Conservation (phyloP, 352 stramenopile genomes). For the Globisporangium carolinianum region DNA sequence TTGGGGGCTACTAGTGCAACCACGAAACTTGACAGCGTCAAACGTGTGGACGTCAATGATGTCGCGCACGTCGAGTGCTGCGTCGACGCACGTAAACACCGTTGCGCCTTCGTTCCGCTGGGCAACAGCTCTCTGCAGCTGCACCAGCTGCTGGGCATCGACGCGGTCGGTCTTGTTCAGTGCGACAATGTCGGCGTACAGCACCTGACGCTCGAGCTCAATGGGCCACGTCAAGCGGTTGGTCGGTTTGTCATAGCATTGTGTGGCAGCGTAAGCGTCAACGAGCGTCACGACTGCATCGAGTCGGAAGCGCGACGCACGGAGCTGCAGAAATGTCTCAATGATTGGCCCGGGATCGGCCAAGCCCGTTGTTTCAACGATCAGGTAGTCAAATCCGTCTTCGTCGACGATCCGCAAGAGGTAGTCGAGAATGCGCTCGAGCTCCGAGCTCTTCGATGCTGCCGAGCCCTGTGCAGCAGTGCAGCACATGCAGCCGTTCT, state of each 20-base stretch:
- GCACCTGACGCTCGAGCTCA: constrained; percentile 52
- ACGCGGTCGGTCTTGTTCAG: constrained; percentile 74
- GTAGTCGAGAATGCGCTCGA: constrained; percentile 92
- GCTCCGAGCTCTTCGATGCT: constrained; percentile 79
- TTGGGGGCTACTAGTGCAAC: background rate
- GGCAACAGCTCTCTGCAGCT: constrained; percentile 24
- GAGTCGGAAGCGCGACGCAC: constrained; percentile 89
- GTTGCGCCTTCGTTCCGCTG: constrained; percentile 43
- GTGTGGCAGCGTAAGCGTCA: constrained; percentile 73
- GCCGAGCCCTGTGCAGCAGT: constrained; percentile 82
- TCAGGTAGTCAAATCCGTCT: constrained; percentile 93
- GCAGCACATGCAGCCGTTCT: constrained; percentile 98
- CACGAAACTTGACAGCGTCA: constrained; percentile 51
- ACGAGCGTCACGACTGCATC: constrained; percentile 95
- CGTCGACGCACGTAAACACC: constrained; percentile 40
- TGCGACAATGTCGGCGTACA: constrained; percentile 66
- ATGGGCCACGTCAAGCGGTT: constrained; percentile 35
- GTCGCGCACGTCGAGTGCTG: constrained; percentile 35
- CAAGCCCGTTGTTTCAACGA: constrained; percentile 96
- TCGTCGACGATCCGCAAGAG: constrained; percentile 50
- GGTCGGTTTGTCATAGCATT: constrained; percentile 21
- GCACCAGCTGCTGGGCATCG: constrained; percentile 18
- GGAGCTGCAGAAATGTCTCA: constrained; percentile 92
- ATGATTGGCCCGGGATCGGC: constrained; percentile 96
- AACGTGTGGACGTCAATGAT: constrained; percentile 73